Percentiles rank a stretch among this genome's conserved stretches.
These are phyloP conservation scores for Verbascum thapsus DNA, from an alignment of 257 asterid genomes.

Conservation along the genomic window DNA sequence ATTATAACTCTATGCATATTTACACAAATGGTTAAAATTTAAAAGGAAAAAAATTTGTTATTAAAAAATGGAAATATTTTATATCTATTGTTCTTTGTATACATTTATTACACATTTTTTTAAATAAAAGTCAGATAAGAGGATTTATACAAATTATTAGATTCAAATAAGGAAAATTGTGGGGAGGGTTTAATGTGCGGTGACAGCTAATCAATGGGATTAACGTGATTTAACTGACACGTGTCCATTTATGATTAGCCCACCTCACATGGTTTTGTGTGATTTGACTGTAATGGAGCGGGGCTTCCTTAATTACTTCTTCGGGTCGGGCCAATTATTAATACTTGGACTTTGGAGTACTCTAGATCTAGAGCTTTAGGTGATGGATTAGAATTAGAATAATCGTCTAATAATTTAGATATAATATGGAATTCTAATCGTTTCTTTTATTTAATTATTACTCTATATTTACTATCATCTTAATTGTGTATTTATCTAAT, in stretches of 20 bases:
- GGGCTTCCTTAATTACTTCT: not conserved
- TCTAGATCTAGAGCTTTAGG: not conserved
- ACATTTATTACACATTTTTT: too few relatives aligned
- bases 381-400: not conserved
- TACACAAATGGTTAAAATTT: too few relatives aligned
- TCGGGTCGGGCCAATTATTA: not conserved
- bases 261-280: slow-evolving; percentile 20
- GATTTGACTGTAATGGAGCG: slow-evolving; percentile 25
- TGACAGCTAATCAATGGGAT: slow-evolving; percentile 23
- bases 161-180: slow-evolving; percentile 8
- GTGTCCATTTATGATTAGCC: slow-evolving; percentile 27
- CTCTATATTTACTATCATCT: too few relatives aligned
- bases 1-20: too few relatives aligned
- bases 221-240: not conserved
- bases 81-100: too few relatives aligned
- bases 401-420: not conserved
- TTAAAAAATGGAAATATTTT: too few relatives aligned
- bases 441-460: too few relatives aligned
- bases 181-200: slow-evolving; percentile 16
- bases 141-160: not conserved
- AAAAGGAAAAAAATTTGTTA: too few relatives aligned
- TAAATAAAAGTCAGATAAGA: too few relatives aligned
- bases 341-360: not conserved
- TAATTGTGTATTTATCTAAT: too few relatives aligned
- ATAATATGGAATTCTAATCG: too few relatives aligned